A percentile compares a stretch with the other conserved stretches of the same genome.
phyloP scores from a whole-genome alignment of 1,284 basidiomycete genomes.

The Ustilago trichophora region DNA sequence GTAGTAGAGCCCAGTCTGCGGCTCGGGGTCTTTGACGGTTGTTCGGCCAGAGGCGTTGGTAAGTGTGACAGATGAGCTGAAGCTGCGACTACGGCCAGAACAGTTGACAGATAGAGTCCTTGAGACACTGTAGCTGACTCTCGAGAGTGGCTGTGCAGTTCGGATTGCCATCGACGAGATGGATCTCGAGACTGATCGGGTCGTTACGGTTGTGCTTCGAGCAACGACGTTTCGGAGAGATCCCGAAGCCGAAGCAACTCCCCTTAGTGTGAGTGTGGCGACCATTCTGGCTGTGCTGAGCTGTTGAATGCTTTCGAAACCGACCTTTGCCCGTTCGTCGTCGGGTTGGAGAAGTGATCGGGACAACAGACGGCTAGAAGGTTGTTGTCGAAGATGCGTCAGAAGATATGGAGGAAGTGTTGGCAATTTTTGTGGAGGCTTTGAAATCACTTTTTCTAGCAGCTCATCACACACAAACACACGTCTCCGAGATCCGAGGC shows the following conservation, averaged over 20 bases:
- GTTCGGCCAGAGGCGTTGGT: constrained; percentile 13
- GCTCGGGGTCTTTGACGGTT: constrained; percentile 39
- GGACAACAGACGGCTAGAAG: background rate
- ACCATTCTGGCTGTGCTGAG: background rate
- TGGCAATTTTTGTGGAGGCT: constrained; percentile 17
- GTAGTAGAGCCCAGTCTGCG: constrained; percentile 52
- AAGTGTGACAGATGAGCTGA: background rate
- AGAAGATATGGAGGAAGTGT: too few relatives aligned
- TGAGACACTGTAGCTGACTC: background rate
- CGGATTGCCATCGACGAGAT: background rate
- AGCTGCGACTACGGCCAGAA: background rate
- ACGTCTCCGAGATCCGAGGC: constrained; percentile 1
- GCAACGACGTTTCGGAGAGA: background rate
- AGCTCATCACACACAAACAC: background rate
- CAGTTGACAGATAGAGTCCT: background rate
- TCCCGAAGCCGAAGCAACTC: background rate
- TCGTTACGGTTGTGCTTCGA: background rate
- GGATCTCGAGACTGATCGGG: background rate
- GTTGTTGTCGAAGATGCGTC: background rate
- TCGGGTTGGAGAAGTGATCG: too few relatives aligned
- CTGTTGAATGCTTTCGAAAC: background rate
- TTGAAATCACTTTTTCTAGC: constrained; percentile 9
- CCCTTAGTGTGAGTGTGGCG: background rate
- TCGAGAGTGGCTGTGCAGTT: too few relatives aligned
- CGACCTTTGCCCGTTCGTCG: background rate